phyloP scores from a whole-genome alignment of 2,329 filamentous ascomycete genomes.

The Apiospora aurea region DNA sequence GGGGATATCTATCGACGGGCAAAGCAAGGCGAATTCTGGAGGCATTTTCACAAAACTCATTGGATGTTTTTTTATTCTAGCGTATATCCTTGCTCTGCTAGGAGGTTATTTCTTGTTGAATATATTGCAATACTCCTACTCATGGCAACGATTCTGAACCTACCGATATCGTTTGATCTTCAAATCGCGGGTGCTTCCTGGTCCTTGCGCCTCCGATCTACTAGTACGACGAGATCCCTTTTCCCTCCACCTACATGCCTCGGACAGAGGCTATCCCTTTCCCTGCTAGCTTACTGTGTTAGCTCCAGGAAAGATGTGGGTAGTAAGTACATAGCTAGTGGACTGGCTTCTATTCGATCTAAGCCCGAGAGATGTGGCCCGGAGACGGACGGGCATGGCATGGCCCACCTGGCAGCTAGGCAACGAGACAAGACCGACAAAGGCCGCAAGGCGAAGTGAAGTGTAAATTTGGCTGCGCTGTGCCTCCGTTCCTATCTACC shows the following conservation, averaged over 20 bases:
- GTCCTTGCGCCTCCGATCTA: neutral
- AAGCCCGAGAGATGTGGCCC: conserved; percentile 12
- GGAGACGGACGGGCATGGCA: neutral
- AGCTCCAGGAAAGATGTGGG: neutral
- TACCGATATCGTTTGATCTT: neutral
- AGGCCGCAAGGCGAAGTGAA: neutral
- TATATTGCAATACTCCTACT: neutral
- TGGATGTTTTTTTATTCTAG: conserved; percentile 4
- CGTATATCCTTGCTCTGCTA: conserved; percentile 10
- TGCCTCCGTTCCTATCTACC: neutral
- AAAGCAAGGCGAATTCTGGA: conserved; percentile 22
- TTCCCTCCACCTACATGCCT: neutral
- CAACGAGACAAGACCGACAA: neutral
- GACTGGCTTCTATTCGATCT: neutral
- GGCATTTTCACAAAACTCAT: conserved; percentile 22
- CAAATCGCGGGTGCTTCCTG: neutral
- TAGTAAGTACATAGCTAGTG: neutral
- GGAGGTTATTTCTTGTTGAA: conserved; percentile 1
- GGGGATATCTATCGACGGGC: neutral
- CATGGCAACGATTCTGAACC: neutral
- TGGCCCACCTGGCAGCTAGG: conserved; percentile 13
- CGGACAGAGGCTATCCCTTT: neutral
- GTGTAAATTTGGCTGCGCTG: conserved; percentile 1
- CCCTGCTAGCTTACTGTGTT: neutral
- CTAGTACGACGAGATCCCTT: neutral